Percentiles rank a stretch among this genome's conserved stretches.
Conservation (phyloP, 148 eudicot genomes). For the Silene latifolia region DNA sequence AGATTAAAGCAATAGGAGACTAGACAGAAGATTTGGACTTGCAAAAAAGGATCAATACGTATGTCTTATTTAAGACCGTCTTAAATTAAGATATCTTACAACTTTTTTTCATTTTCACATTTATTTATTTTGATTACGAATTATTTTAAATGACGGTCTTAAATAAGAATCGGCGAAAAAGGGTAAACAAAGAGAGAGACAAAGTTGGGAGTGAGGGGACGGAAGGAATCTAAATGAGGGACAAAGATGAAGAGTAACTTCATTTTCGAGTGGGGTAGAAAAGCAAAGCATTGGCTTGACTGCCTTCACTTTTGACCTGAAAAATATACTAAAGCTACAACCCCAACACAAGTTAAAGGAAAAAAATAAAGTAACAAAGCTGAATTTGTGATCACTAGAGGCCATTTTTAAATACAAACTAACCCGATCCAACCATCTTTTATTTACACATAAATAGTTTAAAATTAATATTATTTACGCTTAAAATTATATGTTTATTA, state of each 20-base stretch:
- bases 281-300: constrained; percentile 19
- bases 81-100: no score
- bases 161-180: background rate
- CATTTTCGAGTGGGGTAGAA: constrained; percentile 28
- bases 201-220: background rate
- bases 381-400: background rate
- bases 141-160: no score
- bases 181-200: background rate
- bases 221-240: constrained; percentile 20
- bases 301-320: constrained; percentile 30
- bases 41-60: background rate
- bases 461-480: no score
- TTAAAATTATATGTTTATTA: no score
- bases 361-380: constrained; percentile 12
- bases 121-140: no score
- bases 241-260: constrained; percentile 24
- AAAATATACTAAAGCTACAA: background rate
- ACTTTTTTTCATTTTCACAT: no score
- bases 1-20: no score
- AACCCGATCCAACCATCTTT: background rate
- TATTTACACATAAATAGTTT: no score
- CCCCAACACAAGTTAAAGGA: background rate
- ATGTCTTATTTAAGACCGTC: no score
- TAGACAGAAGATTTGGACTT: no score
- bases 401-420: background rate